Conservation (phyloP, 768 basidiomycete species). For the Rhodotorula taiwanensis region DNA sequence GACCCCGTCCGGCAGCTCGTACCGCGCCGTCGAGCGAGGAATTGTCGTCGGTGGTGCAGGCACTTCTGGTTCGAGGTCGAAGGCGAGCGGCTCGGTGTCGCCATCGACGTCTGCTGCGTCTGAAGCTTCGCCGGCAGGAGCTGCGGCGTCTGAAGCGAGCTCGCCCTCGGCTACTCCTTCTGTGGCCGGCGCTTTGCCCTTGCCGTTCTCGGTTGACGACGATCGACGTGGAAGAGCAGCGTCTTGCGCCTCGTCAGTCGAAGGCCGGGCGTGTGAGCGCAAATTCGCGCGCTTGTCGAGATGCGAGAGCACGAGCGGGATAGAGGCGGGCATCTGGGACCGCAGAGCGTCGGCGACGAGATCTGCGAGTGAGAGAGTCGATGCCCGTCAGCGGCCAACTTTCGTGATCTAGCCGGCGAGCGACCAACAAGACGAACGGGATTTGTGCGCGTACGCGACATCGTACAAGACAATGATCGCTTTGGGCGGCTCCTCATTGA, state of each 20-base stretch:
- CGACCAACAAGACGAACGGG: slow-evolving; percentile 49
- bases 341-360: slow-evolving; percentile 15
- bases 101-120: neutral
- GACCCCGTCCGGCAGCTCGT: slow-evolving; percentile 24
- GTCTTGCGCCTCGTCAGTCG: neutral
- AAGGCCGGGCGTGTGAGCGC: neutral
- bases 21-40: slow-evolving; percentile 11
- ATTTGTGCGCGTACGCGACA: slow-evolving; percentile 64
- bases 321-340: slow-evolving; percentile 33
- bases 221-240: neutral
- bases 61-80: slow-evolving; percentile 2
- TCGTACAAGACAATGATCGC: slow-evolving; percentile 62
- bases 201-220: neutral
- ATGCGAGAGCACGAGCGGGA: slow-evolving; percentile 41
- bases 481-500: slow-evolving; percentile 31
- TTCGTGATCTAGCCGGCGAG: no score
- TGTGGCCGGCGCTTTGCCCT: slow-evolving; percentile 9
- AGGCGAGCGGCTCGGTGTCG: neutral
- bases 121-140: neutral
- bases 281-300: slow-evolving; percentile 28
- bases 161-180: no score
- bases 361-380: neutral
- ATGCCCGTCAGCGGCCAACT: no score
- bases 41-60: slow-evolving; percentile 27
- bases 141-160: no score